Conservation (phyloP, 805 yeast genomes). For the Nakazawaea ernobii region DNA sequence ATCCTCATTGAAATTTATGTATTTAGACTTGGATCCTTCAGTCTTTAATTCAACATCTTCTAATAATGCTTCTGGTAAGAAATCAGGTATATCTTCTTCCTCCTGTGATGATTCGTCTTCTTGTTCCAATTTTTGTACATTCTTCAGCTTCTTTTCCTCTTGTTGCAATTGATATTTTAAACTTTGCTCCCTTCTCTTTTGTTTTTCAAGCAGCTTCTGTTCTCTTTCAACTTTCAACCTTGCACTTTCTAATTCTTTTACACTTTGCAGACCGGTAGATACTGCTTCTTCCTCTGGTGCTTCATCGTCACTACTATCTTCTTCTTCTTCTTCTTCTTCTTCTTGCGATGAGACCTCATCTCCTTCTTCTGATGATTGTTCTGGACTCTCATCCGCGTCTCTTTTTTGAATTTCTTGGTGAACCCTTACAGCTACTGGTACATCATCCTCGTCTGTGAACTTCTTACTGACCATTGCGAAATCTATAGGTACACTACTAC, state of each 20-base stretch:
- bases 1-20: constrained; percentile 7
- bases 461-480: constrained; percentile 4
- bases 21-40: background rate
- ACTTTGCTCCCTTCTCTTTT: constrained; percentile 27
- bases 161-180: constrained; percentile 26
- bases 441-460: constrained; percentile 1
- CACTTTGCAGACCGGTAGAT: background rate
- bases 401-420: background rate
- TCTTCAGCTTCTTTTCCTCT: constrained; percentile 19
- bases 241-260: constrained; percentile 1
- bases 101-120: background rate
- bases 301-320: constrained; percentile 9
- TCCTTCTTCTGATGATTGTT: background rate
- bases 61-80: constrained; percentile 33
- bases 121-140: constrained; percentile 9
- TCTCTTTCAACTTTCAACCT: constrained; percentile 16
- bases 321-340: constrained; percentile 1
- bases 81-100: constrained; percentile 26
- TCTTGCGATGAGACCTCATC: no score
- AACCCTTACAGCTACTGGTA: constrained; percentile 4
- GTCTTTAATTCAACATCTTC: constrained; percentile 19
- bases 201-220: constrained; percentile 22
- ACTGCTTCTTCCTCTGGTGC: constrained; percentile 11
- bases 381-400: background rate
- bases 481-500: background rate